Base-by-base conservation (phyloP, 208 protist species). In the Leptomonas pyrrhocoris region DNA sequence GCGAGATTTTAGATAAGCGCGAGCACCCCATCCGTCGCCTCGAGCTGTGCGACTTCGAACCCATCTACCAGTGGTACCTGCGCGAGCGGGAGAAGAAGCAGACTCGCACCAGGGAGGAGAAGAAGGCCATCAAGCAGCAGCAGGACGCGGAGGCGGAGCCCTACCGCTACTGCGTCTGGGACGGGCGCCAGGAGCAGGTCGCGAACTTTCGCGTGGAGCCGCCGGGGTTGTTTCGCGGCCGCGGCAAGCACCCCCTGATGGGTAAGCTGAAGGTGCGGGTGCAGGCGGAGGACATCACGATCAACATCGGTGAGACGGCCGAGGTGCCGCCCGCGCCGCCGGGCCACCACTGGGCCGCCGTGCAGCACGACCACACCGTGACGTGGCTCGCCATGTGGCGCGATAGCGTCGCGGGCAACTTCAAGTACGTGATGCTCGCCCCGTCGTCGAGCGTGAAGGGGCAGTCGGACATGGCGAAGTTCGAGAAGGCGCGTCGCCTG, bases 341-440 rank as follows among this genome's bases (percentile, higher is more conserved):
- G 7, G 98, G 98, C 2, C 96, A 99, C 74, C 79, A 94, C 23
- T 99, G 98, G 98, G 88, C 73, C 30, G 83, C 82, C 12, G 91
- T 99, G 23, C 56, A 97, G 42, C 95, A 99, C 79, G 87, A 99
- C 77, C 88, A 98, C 70, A 97, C 80, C 45, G 97, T 99, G 27
- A 98, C 97, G 27, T 99, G 99, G 98, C 85, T 99, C 23, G 98
- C 98, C 30, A 97, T 91, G 78, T 99, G 98, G 98, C 97, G 83
- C 36, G 98, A 99, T 70, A 94, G 69, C 62, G 87, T 99, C 56
- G 81, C 83, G 38, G 93, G 88, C 18, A 90, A 85, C 58, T 85
- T 81, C 43, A 99, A 99, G 85, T 99, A 99, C 85, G 98, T 99
- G 48, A 98, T 98, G 94, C 92, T 99, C 2, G 93, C 93, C 12